phyloP scores from a whole-genome alignment of 2,329 filamentous ascomycete species.

The Aspergillus sp. region DNA sequence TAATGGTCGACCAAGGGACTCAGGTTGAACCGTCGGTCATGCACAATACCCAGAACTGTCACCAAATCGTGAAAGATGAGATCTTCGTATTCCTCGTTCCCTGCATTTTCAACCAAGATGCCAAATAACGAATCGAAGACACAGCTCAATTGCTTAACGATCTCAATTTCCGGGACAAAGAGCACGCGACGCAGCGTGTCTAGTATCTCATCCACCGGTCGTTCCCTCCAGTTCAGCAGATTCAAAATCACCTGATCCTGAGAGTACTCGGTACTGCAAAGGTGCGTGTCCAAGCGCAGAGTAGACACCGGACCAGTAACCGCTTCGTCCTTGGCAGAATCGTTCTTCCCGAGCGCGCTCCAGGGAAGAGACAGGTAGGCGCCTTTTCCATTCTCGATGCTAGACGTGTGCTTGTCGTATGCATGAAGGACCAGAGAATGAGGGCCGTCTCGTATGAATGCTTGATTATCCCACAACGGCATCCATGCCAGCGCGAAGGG shows the following conservation, averaged over 20 bases:
- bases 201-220: slow-evolving; percentile 61
- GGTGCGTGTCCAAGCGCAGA: slow-evolving; percentile 71
- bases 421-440: slow-evolving; percentile 79
- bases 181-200: slow-evolving; percentile 71
- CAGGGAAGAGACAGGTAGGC: slow-evolving; percentile 83
- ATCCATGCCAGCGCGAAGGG: slow-evolving; percentile 90
- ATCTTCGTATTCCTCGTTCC: slow-evolving; percentile 86
- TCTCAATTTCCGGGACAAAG: slow-evolving; percentile 94
- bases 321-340: slow-evolving; percentile 61
- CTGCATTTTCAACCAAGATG: slow-evolving; percentile 82
- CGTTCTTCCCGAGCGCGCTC: slow-evolving; percentile 59
- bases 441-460: slow-evolving; percentile 77
- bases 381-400: slow-evolving; percentile 61
- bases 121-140: slow-evolving; percentile 88
- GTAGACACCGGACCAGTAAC: slow-evolving; percentile 71
- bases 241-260: slow-evolving; percentile 82
- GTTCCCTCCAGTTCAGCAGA: slow-evolving; percentile 77
- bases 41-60: slow-evolving; percentile 82
- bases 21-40: slow-evolving; percentile 88
- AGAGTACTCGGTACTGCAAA: slow-evolving; percentile 91
- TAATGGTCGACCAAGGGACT: slow-evolving; percentile 87
- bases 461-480: slow-evolving; percentile 85
- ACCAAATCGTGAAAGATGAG: slow-evolving; percentile 85
- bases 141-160: slow-evolving; percentile 84
- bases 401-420: slow-evolving; percentile 83